Conservation (phyloP, 192 early-diverging fungal genomes). For the Rhizoclosmatium sp. region DNA sequence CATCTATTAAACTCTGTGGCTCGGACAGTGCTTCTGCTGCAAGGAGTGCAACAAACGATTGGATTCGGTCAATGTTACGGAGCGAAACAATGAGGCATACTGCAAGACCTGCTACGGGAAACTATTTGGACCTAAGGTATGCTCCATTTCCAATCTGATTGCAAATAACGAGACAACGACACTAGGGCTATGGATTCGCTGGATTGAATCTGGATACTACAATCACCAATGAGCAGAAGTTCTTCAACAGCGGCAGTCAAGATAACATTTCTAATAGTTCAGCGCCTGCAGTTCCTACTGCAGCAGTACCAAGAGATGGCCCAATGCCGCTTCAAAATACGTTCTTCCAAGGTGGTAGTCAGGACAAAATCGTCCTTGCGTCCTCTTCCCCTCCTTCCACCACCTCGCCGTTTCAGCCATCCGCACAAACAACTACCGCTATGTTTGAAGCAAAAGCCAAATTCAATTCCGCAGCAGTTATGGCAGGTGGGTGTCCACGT, state of each 20-base stretch:
- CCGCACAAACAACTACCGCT: neutral
- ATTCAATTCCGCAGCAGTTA: neutral
- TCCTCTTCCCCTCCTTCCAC: no score
- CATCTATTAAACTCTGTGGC: constrained; percentile 45
- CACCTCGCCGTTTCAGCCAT: no score
- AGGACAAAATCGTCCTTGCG: no score
- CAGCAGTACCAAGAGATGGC: no score
- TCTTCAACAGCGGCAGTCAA: no score
- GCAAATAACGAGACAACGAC: neutral
- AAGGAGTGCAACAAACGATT: constrained; percentile 55
- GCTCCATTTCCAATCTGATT: no score
- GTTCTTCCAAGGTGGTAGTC: no score
- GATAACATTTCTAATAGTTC: no score
- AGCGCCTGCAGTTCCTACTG: no score
- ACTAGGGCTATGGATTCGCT: constrained; percentile 41
- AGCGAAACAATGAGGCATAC: constrained; percentile 53
- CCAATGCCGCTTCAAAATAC: no score
- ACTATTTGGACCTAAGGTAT: constrained; percentile 60
- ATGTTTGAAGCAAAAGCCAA: constrained; percentile 21
- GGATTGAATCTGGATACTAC: constrained; percentile 42
- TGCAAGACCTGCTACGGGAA: constrained; percentile 62
- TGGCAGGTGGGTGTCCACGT: constrained; percentile 39
- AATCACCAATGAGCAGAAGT: no score
- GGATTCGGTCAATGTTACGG: constrained; percentile 55
- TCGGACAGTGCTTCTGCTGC: constrained; percentile 40